Base-by-base conservation (phyloP, 257 asterid genomes). In the Solanum rostratum region DNA sequence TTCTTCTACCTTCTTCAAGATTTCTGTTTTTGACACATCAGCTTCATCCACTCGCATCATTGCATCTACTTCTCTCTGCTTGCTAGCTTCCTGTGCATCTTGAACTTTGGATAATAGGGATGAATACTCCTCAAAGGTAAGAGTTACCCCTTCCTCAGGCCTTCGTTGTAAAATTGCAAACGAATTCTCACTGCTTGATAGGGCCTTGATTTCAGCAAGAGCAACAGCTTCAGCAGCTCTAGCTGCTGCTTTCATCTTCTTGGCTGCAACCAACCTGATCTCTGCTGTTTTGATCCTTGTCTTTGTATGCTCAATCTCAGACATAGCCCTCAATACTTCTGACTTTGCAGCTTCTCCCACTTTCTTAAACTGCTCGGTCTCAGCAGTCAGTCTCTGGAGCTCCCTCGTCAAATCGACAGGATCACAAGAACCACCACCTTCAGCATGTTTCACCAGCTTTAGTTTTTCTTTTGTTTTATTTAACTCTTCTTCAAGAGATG, bases 221-320 rank as follows among this genome's bases (percentile, higher is more conserved):
- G 97, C 97, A 63, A 91, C 91, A 27, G 97, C 97, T 90, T 97
- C 98, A 10, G 97, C 86, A 49, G 97, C 98, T 81, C 89, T 89
- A 10, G 99, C 98, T 1, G 99, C 99, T 84, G 89, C 94, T 89
- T 96, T 94, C 97, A 95, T 95, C 85, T 88, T 97, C 86, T 85
- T 95, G 39, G 99, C 98, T 3, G 97, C 98, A 33, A 92, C 84
- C 86, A 95, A 84, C 88, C 94, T 88, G 65, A 89, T 91, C 90
- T 93, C 97, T 2, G 97, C 94, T 11, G 94, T 93, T 88, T 88
- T 92, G 41, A 93, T 92, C 88, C 88, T 87, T 37, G 87, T 60
- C 92, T 85, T 94, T 6, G 97, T 91, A 68, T 90, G 94, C 80
- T 93, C 93, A 33, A 95, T 93, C 90, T 95, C 97, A 10, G 95